A percentile compares a stretch with the other conserved stretches of the same genome.
phyloP scores from a whole-genome alignment of 208 protist species.

The Eutreptiella sp. region DNA sequence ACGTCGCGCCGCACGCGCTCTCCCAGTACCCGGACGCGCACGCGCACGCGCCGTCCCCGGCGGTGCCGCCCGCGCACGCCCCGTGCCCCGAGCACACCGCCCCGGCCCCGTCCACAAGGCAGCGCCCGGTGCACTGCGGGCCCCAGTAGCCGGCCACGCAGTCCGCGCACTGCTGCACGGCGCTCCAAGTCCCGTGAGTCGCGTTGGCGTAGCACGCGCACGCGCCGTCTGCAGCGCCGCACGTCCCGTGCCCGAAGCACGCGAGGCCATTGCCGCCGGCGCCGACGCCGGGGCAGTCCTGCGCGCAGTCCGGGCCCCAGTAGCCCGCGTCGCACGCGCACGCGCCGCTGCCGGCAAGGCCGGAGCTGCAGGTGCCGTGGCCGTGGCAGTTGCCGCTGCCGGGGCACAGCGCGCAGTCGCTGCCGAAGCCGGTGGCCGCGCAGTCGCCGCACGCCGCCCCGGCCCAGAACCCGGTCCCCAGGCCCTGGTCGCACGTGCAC shows the following conservation, averaged over 20 bases:
- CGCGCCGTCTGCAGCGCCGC: not conserved
- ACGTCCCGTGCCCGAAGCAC: conserved; percentile 21
- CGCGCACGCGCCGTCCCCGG: not conserved
- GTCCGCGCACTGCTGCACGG: not conserved
- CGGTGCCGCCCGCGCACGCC: not conserved
- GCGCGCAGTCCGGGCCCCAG: not conserved
- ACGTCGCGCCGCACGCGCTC: not conserved
- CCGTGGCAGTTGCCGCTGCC: not conserved
- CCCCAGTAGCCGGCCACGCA: not conserved
- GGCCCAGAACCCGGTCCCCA: not conserved
- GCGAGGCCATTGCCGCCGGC: conserved; percentile 1
- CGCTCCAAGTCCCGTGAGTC: conserved; percentile 4
- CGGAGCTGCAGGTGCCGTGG: conserved; percentile 10
- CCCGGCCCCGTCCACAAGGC: conserved; percentile 5
- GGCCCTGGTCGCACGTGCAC: not conserved
- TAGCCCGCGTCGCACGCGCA: conserved; percentile 15
- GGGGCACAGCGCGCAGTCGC: not conserved
- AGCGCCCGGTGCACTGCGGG: not conserved
- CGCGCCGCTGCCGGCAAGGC: conserved; percentile 7
- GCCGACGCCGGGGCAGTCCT: not conserved
- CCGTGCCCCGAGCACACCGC: not conserved
- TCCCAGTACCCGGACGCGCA: not conserved
- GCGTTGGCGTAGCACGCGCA: conserved; percentile 19
- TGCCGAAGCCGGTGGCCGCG: conserved; percentile 12
- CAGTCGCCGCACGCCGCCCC: conserved; percentile 1